Evolutionary conservation across 768 basidiomycete genomes (phyloP), one percentile per base, ranked within the genome.

Genomic region (Mycena alexandri): DNA sequence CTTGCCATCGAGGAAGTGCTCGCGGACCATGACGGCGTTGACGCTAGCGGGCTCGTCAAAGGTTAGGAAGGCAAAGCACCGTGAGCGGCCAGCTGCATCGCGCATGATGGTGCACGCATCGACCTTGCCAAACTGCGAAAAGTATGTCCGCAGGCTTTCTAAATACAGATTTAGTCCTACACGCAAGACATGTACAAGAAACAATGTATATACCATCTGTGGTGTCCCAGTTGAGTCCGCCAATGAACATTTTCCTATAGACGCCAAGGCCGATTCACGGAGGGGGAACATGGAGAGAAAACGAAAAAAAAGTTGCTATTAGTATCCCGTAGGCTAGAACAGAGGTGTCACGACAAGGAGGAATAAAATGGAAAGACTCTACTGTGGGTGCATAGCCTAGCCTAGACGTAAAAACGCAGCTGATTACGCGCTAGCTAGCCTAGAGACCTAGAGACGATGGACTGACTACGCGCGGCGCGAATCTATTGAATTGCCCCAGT

Each of bases 171-270:
- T 78, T 79, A 82, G 83, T 84, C 84, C 81, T 75, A 80, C 71
- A 80, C 70, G 74, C 71, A 73, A 72, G 65, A 73, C 60, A 77
- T 68, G 79, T 74, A 79, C 72, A 77, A 79, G 75, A 79, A 80
- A 79, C 72, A 73, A 77, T 75, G 73, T 81, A 83, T 82, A 69
- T 88, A 99, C 98, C 97, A 87, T 99, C 98, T 78, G 95, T 97
- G 75, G 98, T 99, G 81, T 99, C 97, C 98, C 98, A 99, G 83
- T 99, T 98, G 72, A 99, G 86, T 72, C 98, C 98, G 70, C 98
- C 98, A 77, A 99, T 96, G 81, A 99, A 99, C 98, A 99, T 99
- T 87, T 99, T 99, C 81, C 98, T 98, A 85, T 79, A 83, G 78
- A 82, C 74, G 76, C 63, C 74, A 59, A 68, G 59, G 66, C 69